Conservation (phyloP, 129 eudicot species). For the Solidago caesia region DNA sequence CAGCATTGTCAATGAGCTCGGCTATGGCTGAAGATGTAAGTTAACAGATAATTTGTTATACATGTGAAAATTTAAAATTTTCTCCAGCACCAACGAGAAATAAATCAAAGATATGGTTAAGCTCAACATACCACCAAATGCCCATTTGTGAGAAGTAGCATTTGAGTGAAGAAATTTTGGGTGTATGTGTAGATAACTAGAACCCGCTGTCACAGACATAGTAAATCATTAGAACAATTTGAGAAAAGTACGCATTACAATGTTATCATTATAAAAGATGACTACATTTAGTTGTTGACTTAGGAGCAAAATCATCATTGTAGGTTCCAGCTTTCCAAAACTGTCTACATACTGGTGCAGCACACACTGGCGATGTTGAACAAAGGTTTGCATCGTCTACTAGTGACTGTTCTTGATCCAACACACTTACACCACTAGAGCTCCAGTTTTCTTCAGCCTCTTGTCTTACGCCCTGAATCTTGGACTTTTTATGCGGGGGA, state of each 20-base stretch:
- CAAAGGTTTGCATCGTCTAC: constrained; percentile 54
- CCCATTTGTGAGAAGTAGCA: constrained; percentile 84
- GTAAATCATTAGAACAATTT: constrained; percentile 8
- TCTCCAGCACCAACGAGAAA: background rate
- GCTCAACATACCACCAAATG: constrained; percentile 60
- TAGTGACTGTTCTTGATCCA: constrained; percentile 51
- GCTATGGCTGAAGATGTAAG: constrained; percentile 55
- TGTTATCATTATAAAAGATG: background rate
- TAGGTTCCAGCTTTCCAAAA: constrained; percentile 96
- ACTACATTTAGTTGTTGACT: constrained; percentile 54
- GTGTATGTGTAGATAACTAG: constrained; percentile 54
- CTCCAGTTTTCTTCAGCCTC: constrained; percentile 53
- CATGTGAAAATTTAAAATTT: constrained; percentile 11
- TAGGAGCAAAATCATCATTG: constrained; percentile 46
- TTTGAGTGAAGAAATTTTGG: constrained; percentile 69
- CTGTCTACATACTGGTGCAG: constrained; percentile 87
- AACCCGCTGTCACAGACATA: constrained; percentile 41
- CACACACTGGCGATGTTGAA: constrained; percentile 57
- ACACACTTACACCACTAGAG: constrained; percentile 39
- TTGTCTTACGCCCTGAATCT: constrained; percentile 34
- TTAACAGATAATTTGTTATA: background rate
- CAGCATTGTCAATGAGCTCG: constrained; percentile 66
- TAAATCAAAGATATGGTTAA: background rate
- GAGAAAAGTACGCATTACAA: constrained; percentile 5
- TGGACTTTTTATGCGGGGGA: constrained; percentile 20